Conservation (phyloP, 2,329 filamentous ascomycete species). For the Aspergillus glaucus region DNA sequence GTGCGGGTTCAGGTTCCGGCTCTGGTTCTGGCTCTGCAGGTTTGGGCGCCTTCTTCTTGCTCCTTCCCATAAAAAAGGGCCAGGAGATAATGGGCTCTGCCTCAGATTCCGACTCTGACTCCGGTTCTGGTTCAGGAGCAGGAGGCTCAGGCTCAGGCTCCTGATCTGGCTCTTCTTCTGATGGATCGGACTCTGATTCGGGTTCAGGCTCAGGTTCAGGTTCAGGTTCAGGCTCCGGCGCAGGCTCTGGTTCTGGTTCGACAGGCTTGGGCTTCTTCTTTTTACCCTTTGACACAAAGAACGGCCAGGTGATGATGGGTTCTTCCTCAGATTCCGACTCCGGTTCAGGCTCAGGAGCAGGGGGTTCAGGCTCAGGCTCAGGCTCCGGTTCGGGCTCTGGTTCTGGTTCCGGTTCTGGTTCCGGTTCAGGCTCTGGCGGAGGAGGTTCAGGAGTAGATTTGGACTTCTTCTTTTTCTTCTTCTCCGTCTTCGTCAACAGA, state of each 20-base stretch:
- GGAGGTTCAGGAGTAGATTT: constrained; percentile 2
- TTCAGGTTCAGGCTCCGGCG: constrained; percentile 15
- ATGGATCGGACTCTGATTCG: constrained; percentile 1
- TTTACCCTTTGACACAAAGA: neutral
- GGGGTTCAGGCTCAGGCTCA: constrained; percentile 25
- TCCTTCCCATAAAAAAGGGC: neutral
- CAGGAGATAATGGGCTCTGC: neutral
- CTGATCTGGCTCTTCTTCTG: constrained; percentile 1
- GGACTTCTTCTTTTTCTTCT: constrained; percentile 24
- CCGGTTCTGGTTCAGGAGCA: constrained; percentile 16
- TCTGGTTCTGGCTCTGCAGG: constrained; percentile 22
- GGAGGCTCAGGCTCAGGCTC: constrained; percentile 12
- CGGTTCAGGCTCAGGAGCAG: constrained; percentile 16
- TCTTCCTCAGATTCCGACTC: neutral
- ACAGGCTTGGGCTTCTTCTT: neutral
- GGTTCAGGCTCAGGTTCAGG: constrained; percentile 10
- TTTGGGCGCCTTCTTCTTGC: neutral
- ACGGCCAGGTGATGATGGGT: neutral
- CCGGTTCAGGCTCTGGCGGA: neutral
- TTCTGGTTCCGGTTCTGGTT: constrained; percentile 8
- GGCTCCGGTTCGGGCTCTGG: constrained; percentile 10
- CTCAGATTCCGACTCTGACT: neutral
- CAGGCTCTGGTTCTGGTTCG: neutral
- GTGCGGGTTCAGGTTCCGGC: constrained; percentile 14
- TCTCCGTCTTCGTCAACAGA: constrained; percentile 19